A percentile compares a stretch with the other conserved stretches of the same genome.
Conservation (phyloP, 2,329 filamentous ascomycete species). For the Colletotrichum lupini region DNA sequence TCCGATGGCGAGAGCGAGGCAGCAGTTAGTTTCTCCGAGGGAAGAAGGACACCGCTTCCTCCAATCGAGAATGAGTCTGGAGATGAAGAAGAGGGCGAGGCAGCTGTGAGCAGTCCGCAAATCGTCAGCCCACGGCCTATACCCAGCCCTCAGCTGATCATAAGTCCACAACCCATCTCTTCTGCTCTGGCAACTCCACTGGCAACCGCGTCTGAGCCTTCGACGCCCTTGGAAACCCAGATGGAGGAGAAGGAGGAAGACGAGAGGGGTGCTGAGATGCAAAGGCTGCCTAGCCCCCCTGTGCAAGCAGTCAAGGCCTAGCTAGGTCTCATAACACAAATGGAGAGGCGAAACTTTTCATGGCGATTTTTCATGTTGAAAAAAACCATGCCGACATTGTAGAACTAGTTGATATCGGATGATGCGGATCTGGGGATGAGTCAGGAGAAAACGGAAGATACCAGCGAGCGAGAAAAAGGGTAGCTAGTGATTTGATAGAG, state of each 20-base stretch:
- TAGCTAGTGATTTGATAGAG: neutral
- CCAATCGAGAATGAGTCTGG: slow-evolving; percentile 57
- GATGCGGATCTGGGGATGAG: neutral
- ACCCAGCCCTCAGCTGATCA: slow-evolving; percentile 6
- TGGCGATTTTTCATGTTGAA: neutral
- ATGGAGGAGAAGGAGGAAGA: slow-evolving; percentile 32
- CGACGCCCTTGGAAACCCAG: neutral
- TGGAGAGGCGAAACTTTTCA: neutral
- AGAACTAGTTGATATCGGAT: neutral
- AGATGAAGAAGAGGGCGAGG: slow-evolving; percentile 31
- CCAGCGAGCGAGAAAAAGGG: neutral
- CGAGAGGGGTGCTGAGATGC: slow-evolving; percentile 38
- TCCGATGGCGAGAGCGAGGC: slow-evolving; percentile 71
- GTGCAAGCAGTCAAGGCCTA: slow-evolving; percentile 48
- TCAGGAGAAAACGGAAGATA: neutral
- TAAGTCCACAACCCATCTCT: slow-evolving; percentile 11
- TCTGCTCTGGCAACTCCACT: neutral
- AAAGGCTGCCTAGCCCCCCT: slow-evolving; percentile 44
- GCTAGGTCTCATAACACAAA: slow-evolving; percentile 33
- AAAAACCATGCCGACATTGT: neutral
- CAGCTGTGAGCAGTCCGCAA: neutral
- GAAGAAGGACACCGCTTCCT: slow-evolving; percentile 65
- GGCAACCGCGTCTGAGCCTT: neutral
- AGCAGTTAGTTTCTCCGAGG: slow-evolving; percentile 70
- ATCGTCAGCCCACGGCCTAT: slow-evolving; percentile 6